Evolutionary conservation across 1,284 basidiomycete species (phyloP), one percentile per base, ranked within the genome.

Genomic region (Testicularia cyperi): DNA sequence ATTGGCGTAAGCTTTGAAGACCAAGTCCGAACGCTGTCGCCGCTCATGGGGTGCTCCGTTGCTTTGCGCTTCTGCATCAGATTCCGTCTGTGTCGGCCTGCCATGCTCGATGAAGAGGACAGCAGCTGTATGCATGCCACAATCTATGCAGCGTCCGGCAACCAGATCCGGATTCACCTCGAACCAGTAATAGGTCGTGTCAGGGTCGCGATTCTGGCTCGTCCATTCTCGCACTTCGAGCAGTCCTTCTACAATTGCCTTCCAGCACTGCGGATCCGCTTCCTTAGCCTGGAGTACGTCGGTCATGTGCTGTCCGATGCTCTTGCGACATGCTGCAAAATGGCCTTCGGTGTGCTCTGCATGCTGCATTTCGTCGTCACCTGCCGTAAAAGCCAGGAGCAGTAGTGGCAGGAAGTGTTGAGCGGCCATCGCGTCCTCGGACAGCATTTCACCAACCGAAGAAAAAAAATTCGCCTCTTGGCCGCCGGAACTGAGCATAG

Each of bases 1-100:
- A 70, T 90, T 88, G 55, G 85, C 86, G 74, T 96, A 98, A 39
- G 97, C 90, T 41, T 88, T 85, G 77, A 92, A 95, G 33, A 97
- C 80, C 78, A 74, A 88, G 15, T 53, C 24, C 19, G 56, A 20
- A 8, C 30, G 8, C 15, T 31, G 9, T 7, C 30, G 14, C 7
- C 14, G 13, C 7, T 31, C 18, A 15, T 9, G 13, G 9, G 30
- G 9, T 8, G 30, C 30, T 32, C 18, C 30, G 18, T 9, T 8
- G n/a, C 25, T 27, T 27, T 9, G 9, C 9, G n/a, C 28, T 10
- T 44, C 21, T 27, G 41, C 31, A 26, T 55, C 28, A 15, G 60
- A 52, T 52, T 70, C 61, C 54, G 65, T 44, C 54, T 55, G 65
- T 64, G 84, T 80, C 52, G 90, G 88, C 9, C 80, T 78, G 0